Percentiles rank a stretch among this genome's conserved stretches.
These are phyloP conservation scores for Aspergillus nidulans DNA, from an alignment of 495 filamentous ascomycete genomes.

Conservation along the genomic window DNA sequence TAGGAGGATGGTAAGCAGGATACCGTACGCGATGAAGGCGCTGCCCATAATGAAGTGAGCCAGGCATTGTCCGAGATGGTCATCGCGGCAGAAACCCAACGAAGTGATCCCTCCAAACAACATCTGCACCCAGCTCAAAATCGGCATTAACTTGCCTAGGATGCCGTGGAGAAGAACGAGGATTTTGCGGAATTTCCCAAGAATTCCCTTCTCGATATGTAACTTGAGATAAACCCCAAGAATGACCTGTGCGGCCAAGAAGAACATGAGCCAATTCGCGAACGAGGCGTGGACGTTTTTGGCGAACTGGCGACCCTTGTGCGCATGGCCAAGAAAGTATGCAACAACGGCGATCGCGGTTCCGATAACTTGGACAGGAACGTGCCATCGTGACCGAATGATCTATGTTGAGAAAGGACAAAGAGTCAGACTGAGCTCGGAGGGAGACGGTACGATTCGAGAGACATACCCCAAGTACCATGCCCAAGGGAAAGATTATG, in stretches of 20 bases:
- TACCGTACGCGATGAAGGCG: conserved; percentile 92
- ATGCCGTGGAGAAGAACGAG: conserved; percentile 73
- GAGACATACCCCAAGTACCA: conserved; percentile 78
- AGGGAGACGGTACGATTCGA: background rate
- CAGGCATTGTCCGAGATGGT: conserved; percentile 88
- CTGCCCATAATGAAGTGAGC: conserved; percentile 99
- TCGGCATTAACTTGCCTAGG: conserved; percentile 79
- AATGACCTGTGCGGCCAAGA: conserved; percentile 70
- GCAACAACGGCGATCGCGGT: conserved; percentile 72
- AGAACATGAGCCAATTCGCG: conserved; percentile 71
- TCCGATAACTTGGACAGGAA: conserved; percentile 76
- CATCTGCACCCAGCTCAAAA: conserved; percentile 92
- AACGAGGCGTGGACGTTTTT: conserved; percentile 81
- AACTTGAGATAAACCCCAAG: conserved; percentile 85
- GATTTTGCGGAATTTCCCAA: conserved; percentile 69
- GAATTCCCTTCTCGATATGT: conserved; percentile 77
- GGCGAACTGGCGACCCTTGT: conserved; percentile 83
- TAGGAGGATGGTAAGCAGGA: conserved; percentile 79
- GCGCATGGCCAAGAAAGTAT: conserved; percentile 86
- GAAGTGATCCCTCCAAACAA: conserved; percentile 92
- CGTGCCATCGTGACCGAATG: conserved; percentile 86
- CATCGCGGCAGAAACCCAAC: conserved; percentile 88
- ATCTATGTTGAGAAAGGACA: conserved; percentile 62
- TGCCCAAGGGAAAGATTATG: conserved; percentile 85
- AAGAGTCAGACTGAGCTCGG: conserved; percentile 1